Evolutionary conservation across 1,139 yeast genomes (phyloP), one percentile per base, ranked within the genome.

Genomic region (Yamadazyma pseudoaaseri): DNA sequence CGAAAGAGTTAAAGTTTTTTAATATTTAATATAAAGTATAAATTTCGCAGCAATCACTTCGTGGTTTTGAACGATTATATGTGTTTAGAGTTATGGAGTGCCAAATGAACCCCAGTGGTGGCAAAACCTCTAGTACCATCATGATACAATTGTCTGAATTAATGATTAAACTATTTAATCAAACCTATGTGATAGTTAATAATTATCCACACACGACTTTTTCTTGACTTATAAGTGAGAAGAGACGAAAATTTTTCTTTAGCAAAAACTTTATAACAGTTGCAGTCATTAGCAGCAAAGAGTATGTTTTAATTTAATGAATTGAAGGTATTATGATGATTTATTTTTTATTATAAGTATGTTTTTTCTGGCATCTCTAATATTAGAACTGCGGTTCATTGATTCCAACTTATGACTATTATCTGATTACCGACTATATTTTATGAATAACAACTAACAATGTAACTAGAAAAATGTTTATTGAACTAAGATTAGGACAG

Each of bases 291-390:
- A n/a, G n/a, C n/a, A n/a, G n/a, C n/a, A n/a, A n/a, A n/a, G n/a
- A n/a, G n/a, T n/a, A n/a, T n/a, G n/a, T n/a, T n/a, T n/a, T n/a
- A n/a, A n/a, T n/a, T n/a, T n/a, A n/a, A n/a, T n/a, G n/a, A n/a
- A n/a, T n/a, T 18, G 20, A 7, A 17, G 28, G 33, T 29, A 29
- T 29, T 20, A 29, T 34, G 22, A 60, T 63, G 74, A 69, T 65
- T 73, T 67, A 38, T 27, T 35, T 52, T 51, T 51, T 50, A 42
- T 43, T 43, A 49, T 62, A 64, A 67, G 74, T 75, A 75, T 75
- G 74, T 76, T 76, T 75, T 72, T 75, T 76, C 82, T 76, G 82
- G 81, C 82, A 76, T 76, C 81, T 76, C 81, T 76, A 76, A 75
- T 76, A 77, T 75, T 75, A 76, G 81, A 57, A 74, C 76, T 63